Base-by-base conservation (phyloP, 2,329 filamentous ascomycete genomes). In the Calonectria naviculata region DNA sequence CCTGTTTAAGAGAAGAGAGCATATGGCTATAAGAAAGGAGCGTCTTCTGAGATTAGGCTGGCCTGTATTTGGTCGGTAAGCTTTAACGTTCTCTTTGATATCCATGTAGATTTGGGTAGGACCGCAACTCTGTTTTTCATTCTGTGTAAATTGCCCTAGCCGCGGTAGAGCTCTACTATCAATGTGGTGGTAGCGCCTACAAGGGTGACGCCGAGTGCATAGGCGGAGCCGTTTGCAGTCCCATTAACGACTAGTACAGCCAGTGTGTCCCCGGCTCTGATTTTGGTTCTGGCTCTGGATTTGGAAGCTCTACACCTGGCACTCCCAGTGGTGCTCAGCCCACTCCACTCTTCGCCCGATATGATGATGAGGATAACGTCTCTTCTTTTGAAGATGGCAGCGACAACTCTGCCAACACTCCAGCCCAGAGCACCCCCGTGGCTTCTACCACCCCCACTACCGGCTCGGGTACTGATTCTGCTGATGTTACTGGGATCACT, bases 161-260 rank as follows among this genome's bases (percentile, higher is more conserved):
- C 21, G 64, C 71, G n/a, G 71, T 73, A 29, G 65, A 77, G 44
- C 44, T 74, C 34, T 77, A 71, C 44, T 62, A 63, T 42, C 72
- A 77, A 56, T 77, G 74, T 42, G 69, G 70, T 46, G 71, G 74
- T 21, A 65, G 64, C 13, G 68, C 52, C 36, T 77, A 70, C 34
- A 67, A 61, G 1, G 73, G 71, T 15, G 70, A 76, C 21, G 64
- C 63, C 4, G 54, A 73, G n/a, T 77, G 76, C n/a, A 34, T 65
- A 19, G 70, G 70, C 29, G 71, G 73, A 28, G 67, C 74, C 34
- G 60, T 68, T 15, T 77, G 74, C 41, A 72, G 70, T 6, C 29
- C 52, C 34, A 60, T 70, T 21, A 78, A 70, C 34, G 72, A 76
- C 26, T 76, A 71, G 74, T 76, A 77, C 44, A 76, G 75, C 38